A percentile compares a stretch with the other conserved stretches of the same genome.
Conservation (phyloP, 1,284 basidiomycete genomes). For the Phylloporus gajari region DNA sequence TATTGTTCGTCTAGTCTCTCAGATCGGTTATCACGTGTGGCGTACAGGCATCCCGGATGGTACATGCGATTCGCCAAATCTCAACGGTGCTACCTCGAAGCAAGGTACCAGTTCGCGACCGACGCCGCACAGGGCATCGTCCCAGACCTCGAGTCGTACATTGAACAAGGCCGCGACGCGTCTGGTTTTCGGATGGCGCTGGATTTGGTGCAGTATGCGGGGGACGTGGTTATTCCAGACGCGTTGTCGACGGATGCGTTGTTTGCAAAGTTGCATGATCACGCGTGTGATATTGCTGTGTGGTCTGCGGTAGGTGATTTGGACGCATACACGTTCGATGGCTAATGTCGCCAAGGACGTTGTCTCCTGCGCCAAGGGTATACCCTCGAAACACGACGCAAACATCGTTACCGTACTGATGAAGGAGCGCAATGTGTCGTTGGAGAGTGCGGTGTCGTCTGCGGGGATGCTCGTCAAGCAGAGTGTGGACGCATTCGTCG, state of each 20-base stretch:
- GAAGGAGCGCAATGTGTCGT: conserved; percentile 37
- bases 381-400: conserved; percentile 20
- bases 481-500: conserved; percentile 43
- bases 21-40: conserved; percentile 37
- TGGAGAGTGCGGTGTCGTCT: conserved; percentile 35
- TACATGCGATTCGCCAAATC: conserved; percentile 49
- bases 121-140: conserved; percentile 29
- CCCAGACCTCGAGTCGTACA: conserved; percentile 59
- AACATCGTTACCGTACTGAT: conserved; percentile 41
- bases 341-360: conserved; percentile 36
- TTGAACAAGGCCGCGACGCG: conserved; percentile 55
- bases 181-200: conserved; percentile 62
- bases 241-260: conserved; percentile 38
- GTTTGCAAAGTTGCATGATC: conserved; percentile 31
- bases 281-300: conserved; percentile 41
- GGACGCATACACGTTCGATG: background rate
- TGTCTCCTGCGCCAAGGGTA: conserved; percentile 39
- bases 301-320: conserved; percentile 43
- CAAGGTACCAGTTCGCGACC: conserved; percentile 18
- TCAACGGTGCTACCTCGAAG: conserved; percentile 43
- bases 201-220: conserved; percentile 64
- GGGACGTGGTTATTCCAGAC: conserved; percentile 57
- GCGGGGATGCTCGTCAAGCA: conserved; percentile 41
- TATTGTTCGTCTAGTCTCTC: conserved; percentile 33
- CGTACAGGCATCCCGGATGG: conserved; percentile 36